A percentile compares a stretch with the other conserved stretches of the same genome.
These are phyloP conservation scores for Linnemannia zychae DNA, from an alignment of 192 early-diverging fungal genomes.

Conservation along the genomic window DNA sequence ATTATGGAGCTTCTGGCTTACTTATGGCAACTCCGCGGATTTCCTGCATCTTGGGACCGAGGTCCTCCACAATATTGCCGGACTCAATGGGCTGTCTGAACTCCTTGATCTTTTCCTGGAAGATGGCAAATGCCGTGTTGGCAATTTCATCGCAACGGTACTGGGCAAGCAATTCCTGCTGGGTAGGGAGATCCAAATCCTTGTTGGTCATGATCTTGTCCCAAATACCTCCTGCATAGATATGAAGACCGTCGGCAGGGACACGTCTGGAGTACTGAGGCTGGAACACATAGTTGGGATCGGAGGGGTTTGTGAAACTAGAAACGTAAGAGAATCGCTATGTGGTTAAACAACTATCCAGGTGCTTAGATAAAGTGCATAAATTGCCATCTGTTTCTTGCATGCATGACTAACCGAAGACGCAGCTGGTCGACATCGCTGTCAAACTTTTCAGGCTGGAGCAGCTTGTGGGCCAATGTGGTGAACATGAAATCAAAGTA, in stretches of 20 bases:
- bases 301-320: conserved; percentile 77
- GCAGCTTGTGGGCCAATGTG: conserved; percentile 92
- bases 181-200: conserved; percentile 97
- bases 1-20: conserved; percentile 15
- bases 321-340: background rate
- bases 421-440: conserved; percentile 73
- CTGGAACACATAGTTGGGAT: conserved; percentile 87
- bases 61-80: conserved; percentile 81
- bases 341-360: background rate
- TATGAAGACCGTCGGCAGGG: conserved; percentile 95
- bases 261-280: conserved; percentile 90
- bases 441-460: conserved; percentile 89
- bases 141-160: conserved; percentile 99
- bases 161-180: conserved; percentile 97
- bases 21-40: conserved; percentile 71
- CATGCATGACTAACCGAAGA: conserved; percentile 61
- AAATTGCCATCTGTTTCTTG: background rate
- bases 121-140: conserved; percentile 76
- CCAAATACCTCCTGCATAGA: conserved; percentile 95
- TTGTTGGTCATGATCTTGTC: conserved; percentile 95
- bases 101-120: conserved; percentile 72
- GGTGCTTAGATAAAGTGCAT: background rate
- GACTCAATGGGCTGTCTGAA: conserved; percentile 80
- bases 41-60: conserved; percentile 76
- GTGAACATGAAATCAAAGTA: conserved; percentile 95